These are phyloP conservation scores for Phytophthora sp. DNA, from an alignment of 352 stramenopile species.

Conservation along the genomic window DNA sequence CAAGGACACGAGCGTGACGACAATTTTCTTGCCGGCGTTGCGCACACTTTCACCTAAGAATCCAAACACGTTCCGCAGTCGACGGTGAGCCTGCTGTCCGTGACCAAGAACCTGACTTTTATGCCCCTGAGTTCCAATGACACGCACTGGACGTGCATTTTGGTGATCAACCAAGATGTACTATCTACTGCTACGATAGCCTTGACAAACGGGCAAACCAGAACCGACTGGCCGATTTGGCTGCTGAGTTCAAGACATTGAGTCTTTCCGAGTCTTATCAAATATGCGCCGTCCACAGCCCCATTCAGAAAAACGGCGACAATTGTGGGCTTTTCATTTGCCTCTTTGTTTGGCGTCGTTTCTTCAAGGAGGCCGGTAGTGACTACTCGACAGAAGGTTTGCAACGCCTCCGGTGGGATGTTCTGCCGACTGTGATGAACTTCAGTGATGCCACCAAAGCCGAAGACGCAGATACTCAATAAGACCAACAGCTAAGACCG, in stretches of 20 bases:
- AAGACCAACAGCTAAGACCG: neutral
- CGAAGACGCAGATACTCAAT: neutral
- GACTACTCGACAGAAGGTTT: neutral
- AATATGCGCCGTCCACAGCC: neutral
- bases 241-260: neutral
- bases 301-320: constrained; percentile 10
- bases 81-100: no score
- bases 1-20: no score
- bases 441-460: constrained; percentile 3
- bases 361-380: neutral
- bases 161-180: no score
- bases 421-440: neutral
- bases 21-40: no score
- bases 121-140: no score
- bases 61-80: no score
- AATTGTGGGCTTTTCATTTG: constrained; percentile 12
- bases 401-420: neutral
- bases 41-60: no score
- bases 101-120: no score
- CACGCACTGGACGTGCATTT: no score
- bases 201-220: neutral
- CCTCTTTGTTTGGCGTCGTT: neutral
- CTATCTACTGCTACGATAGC: neutral
- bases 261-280: neutral
- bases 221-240: neutral